Evolutionary conservation across 768 basidiomycete genomes (phyloP), one percentile per base, ranked within the genome.

Genomic region (Leccinum variicolor): DNA sequence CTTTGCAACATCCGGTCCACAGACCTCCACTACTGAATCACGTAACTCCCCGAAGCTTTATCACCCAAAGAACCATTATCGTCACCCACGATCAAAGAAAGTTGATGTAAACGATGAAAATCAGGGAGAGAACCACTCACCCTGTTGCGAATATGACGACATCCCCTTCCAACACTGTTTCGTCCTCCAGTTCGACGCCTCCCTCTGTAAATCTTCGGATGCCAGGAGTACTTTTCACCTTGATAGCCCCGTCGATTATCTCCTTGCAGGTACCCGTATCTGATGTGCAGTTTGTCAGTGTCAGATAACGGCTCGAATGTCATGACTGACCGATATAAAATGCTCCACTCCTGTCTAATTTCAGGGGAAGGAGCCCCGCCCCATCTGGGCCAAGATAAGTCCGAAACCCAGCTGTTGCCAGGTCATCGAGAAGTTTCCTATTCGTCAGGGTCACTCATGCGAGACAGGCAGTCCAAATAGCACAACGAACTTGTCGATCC

Each of bases 181-280:
- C 68, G 36, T 72, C 70, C n/a, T 59, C 63, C 29, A 76, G 62
- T 19, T 63, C 62, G 25, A 76, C 34, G 9, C 74, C 66, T 9
- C 57, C 31, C 15, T 68, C 41, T 1, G 67, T 73, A 59, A 76
- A 75, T 15, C 53, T 52, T 29, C 56, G 60, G 17, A 73, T 56
- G n/a, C 46, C 52, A 7, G 66, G 56, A 25, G 76, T 76, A 53
- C 71, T 73, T 68, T 77, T 81, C 63, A 83, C 65, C 63, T 81
- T 81, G 74, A 84, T 82, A 48, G 72, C 72, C 21, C 83, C 80
- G 25, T 79, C 74, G 25, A 74, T 74, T 55, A 83, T 81, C 54
- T 79, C 68, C 57, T 73, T 68, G 36, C 77, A 75, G 0, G 77
- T 71, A n/a, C 79, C 81, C 0, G 66, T 68, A 53, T 75, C 75